Evolutionary conservation across 2,329 filamentous ascomycete genomes (phyloP).

Genomic region (Microcyclospora tardicrescens): DNA sequence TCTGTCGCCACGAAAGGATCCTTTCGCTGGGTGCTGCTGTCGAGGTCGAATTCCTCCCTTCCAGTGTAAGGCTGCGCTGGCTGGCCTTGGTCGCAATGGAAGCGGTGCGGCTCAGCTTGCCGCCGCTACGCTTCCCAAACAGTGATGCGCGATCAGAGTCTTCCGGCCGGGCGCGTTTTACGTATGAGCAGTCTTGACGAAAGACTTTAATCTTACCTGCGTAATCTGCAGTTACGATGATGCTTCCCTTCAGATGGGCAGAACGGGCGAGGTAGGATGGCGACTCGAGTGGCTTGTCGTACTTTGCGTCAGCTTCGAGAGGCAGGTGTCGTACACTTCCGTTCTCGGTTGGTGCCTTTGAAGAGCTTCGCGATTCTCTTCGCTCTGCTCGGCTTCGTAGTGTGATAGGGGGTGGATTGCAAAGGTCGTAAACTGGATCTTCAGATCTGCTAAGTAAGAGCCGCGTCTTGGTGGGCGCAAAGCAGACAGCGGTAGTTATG

Average conservation of each 20-base stretch:
- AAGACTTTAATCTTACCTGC: constrained; percentile 87
- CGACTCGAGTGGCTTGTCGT: constrained; percentile 42
- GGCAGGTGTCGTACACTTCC: constrained; percentile 20
- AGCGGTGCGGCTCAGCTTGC: constrained; percentile 25
- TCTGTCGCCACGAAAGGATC: constrained; percentile 79
- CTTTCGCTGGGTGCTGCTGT: constrained; percentile 49
- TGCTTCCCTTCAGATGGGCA: constrained; percentile 68
- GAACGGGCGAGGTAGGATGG: constrained; percentile 67
- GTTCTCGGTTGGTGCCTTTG: constrained; percentile 34
- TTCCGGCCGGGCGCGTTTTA: constrained; percentile 58
- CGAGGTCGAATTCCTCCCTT: constrained; percentile 18
- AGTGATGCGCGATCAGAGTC: constrained; percentile 66
- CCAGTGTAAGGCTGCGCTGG: constrained; percentile 17
- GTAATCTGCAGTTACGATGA: constrained; percentile 83
- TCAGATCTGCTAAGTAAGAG: constrained; percentile 67
- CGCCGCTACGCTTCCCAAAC: constrained; percentile 52
- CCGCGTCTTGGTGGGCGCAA: constrained; percentile 68
- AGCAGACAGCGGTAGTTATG: constrained; percentile 77
- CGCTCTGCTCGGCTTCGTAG: constrained; percentile 63
- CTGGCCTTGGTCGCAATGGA: constrained; percentile 30
- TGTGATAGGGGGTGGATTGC: constrained; percentile 84
- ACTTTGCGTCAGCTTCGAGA: constrained; percentile 20
- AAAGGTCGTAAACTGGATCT: constrained; percentile 90
- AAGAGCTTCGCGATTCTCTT: constrained; percentile 27
- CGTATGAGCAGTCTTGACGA: constrained; percentile 79